Base-by-base conservation (phyloP, 1,139 yeast genomes). In the Saccharomycopsis hybrid region DNA sequence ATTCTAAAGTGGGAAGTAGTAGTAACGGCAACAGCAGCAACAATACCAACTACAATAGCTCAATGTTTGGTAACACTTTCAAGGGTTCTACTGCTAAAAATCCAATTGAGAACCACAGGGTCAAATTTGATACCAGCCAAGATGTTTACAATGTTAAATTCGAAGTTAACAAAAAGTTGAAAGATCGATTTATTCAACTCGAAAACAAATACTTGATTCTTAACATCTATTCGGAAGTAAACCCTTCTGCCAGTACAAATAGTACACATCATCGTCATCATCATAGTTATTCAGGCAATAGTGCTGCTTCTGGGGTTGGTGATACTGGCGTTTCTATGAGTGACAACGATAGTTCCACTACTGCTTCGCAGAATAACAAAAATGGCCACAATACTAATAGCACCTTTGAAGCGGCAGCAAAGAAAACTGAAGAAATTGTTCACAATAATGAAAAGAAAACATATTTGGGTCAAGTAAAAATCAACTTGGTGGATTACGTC, bases 21-120 rank as follows among this genome's bases (percentile, higher is more conserved):
- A 25, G 31, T 18, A 25, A 30, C 13, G 31, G 18, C 5, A 42
- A 33, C 31, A 5, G 37, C 32, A 13, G 11, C 13, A 25, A 31
- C 2, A 24, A 7, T 3, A 31, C 8, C 7, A 37, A 37, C 28
- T 41, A 41, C 27, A 48, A 48, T 24, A 27, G 43, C 9, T 44
- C 51, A 18, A 13, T 47, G 25, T 50, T 52, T 30, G 46, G 44
- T 3, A 48, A 44, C 4, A 30, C 44, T 13, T 28, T 44, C 43
- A 44, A 46, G 30, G 56, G 56, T 4, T 18, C 37, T 3, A 51
- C 54, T 24, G 39, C 32, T 24, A 29, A 46, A 25, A 37, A 30
- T 25, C 29, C 28, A n/a, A 53, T 53, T 27, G 56, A 53, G 25
- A 46, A 53, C 35, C 56, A 53, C 36, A 48, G 46, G 32, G 56